phyloP scores from a whole-genome alignment of 148 eudicot genomes.

The Vaccinium corymbosum region DNA sequence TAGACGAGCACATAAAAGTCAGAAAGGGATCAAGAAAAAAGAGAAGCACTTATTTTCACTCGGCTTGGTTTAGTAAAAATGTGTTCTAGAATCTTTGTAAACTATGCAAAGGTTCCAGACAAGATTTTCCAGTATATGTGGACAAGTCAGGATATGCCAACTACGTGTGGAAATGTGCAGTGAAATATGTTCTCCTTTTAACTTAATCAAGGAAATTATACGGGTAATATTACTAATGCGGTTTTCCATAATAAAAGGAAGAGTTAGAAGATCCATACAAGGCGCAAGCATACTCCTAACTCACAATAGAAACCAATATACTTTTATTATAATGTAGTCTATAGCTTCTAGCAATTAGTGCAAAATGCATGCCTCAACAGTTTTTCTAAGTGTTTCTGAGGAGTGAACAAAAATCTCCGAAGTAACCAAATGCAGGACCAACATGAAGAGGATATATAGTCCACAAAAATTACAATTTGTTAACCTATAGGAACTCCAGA shows the following conservation, averaged over 20 bases:
- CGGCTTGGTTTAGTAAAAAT: not conserved
- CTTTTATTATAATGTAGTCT: not conserved
- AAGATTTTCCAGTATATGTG: not conserved
- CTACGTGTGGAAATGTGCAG: not conserved
- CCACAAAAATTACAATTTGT: not conserved
- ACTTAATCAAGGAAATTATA: not conserved
- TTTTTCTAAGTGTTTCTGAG: not conserved
- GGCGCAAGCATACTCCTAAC: not conserved
- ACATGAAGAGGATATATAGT: not conserved
- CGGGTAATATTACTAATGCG: not conserved
- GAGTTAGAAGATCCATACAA: not conserved
- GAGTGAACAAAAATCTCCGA: not conserved
- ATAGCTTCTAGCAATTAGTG: not conserved
- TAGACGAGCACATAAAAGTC: not conserved
- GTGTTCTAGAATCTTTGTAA: not conserved
- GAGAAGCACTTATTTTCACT: not conserved
- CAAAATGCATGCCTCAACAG: not conserved
- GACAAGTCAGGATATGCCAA: not conserved
- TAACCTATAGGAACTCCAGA: not conserved
- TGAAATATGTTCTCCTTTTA: not conserved
- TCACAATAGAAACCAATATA: not conserved
- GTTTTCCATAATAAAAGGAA: not conserved
- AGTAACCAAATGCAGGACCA: not conserved
- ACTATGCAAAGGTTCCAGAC: not conserved
- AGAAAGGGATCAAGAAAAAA: not conserved